phyloP scores from a whole-genome alignment of 306 rosid species.

The Trifolium subterraneum region DNA sequence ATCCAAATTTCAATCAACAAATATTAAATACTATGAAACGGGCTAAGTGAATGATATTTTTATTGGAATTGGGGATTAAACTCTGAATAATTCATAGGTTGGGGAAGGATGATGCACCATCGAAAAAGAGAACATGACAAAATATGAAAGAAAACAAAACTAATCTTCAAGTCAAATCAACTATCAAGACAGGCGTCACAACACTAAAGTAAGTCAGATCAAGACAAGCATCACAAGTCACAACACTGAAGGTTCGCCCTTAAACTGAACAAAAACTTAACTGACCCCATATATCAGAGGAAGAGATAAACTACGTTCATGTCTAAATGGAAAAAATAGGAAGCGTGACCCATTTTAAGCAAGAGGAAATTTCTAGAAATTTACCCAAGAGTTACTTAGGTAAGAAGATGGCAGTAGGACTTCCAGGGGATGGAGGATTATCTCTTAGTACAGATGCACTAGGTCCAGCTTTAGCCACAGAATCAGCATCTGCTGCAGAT shows the following conservation, averaged over 20 bases:
- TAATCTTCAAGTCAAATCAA: not conserved
- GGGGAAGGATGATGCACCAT: slow-evolving; percentile 7
- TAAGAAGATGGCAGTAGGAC: slow-evolving; percentile 84
- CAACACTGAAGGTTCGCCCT: slow-evolving; percentile 17
- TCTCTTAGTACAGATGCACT: slow-evolving; percentile 58
- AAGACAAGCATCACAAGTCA: slow-evolving; percentile 7
- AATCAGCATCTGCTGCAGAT: slow-evolving; percentile 62
- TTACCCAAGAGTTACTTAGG: slow-evolving; percentile 45
- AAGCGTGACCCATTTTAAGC: slow-evolving; percentile 7
- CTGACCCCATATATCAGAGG: not conserved
- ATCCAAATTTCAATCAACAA: slow-evolving; percentile 30
- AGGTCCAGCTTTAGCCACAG: slow-evolving; percentile 71
- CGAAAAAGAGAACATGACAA: slow-evolving; percentile 13
- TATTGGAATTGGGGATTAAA: not conserved
- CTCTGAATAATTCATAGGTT: not conserved
- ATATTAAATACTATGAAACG: not conserved
- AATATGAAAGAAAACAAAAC: not conserved
- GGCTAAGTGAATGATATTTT: no score
- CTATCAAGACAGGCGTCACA: not conserved
- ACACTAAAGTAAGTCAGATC: slow-evolving; percentile 4
- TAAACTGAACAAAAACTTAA: not conserved
- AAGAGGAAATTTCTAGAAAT: slow-evolving; percentile 20
- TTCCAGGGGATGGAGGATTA: slow-evolving; percentile 92
- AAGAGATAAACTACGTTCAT: not conserved
- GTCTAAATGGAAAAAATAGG: slow-evolving; percentile 17